Percentiles rank a stretch among this genome's conserved stretches.
Conservation (phyloP, 495 filamentous ascomycete genomes). For the Pseudotulostoma volvatum region DNA sequence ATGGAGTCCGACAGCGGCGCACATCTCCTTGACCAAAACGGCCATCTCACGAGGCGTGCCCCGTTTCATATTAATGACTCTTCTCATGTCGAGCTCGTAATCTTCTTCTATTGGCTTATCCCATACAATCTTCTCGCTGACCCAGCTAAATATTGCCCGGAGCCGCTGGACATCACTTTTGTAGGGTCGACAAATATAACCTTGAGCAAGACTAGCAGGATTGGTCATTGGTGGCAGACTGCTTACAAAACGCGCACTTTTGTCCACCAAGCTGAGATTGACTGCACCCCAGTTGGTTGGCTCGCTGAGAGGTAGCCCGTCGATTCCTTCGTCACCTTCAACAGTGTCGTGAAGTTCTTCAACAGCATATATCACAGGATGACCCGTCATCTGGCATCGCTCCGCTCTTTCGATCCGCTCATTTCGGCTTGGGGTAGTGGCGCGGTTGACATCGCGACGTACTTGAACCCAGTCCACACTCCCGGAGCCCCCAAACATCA, state of each 20-base stretch:
- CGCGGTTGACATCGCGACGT: slow-evolving; percentile 83
- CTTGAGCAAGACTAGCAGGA: slow-evolving; percentile 68
- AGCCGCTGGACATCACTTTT: slow-evolving; percentile 86
- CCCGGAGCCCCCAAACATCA: slow-evolving; percentile 38
- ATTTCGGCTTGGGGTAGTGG: slow-evolving; percentile 78
- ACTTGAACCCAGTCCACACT: slow-evolving; percentile 89
- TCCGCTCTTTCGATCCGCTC: slow-evolving; percentile 78
- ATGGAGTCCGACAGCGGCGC: slow-evolving; percentile 70
- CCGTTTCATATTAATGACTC: slow-evolving; percentile 68
- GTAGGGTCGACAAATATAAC: slow-evolving; percentile 87
- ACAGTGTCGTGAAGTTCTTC: slow-evolving; percentile 72
- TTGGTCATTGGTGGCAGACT: slow-evolving; percentile 83
- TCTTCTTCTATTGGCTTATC: slow-evolving; percentile 75
- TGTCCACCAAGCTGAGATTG: slow-evolving; percentile 80
- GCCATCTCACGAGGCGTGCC: slow-evolving; percentile 88
- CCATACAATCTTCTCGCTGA: slow-evolving; percentile 90
- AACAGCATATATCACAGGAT: slow-evolving; percentile 72
- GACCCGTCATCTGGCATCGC: slow-evolving; percentile 85
- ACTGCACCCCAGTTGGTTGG: slow-evolving; percentile 64
- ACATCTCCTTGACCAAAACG: slow-evolving; percentile 83
- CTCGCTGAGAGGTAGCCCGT: slow-evolving; percentile 68
- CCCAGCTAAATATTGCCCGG: slow-evolving; percentile 91
- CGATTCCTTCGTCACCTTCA: slow-evolving; percentile 79
- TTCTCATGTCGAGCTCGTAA: slow-evolving; percentile 54
- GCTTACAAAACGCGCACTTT: slow-evolving; percentile 80